These are phyloP conservation scores for Tieghemostelium lacteum DNA, from an alignment of 78 protist genomes.

Conservation along the genomic window DNA sequence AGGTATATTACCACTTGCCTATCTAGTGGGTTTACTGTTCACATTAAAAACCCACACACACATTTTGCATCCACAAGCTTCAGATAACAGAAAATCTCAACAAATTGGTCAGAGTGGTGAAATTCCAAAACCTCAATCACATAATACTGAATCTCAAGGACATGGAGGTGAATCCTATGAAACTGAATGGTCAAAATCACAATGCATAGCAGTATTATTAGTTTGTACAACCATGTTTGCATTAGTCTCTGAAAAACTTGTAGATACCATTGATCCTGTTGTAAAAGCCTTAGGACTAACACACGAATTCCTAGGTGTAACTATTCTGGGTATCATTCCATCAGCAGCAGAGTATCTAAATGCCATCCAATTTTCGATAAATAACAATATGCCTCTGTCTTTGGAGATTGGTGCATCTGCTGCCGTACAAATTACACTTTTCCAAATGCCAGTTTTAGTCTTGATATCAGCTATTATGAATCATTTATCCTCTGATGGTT, in stretches of 20 bases:
- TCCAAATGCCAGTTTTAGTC: constrained; percentile 86
- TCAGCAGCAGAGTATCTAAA: constrained; percentile 88
- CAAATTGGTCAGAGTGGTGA: not conserved
- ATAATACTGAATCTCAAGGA: not conserved
- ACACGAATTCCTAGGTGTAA: constrained; percentile 86
- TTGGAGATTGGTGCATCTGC: constrained; percentile 89
- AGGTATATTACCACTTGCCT: constrained; percentile 82
- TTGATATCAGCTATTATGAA: constrained; percentile 52
- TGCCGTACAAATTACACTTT: constrained; percentile 84
- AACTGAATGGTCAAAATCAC: constrained; percentile 74
- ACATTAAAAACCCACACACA: constrained; percentile 91
- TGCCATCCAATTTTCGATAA: constrained; percentile 87
- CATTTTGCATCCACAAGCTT: constrained; percentile 54
- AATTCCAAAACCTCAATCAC: not conserved
- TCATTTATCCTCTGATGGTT: constrained; percentile 30
- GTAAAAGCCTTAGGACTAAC: constrained; percentile 79
- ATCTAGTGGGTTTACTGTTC: constrained; percentile 87
- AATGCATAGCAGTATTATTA: constrained; percentile 67
- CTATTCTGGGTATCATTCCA: constrained; percentile 87
- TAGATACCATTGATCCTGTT: constrained; percentile 65
- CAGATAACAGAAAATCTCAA: not conserved
- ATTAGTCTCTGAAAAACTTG: constrained; percentile 75
- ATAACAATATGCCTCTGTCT: constrained; percentile 83
- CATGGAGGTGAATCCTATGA: constrained; percentile 34
- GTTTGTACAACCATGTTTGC: constrained; percentile 84